A percentile compares a stretch with the other conserved stretches of the same genome.
These are phyloP conservation scores for Malania oleifera DNA, from an alignment of 164 flowering plant genomes.

Conservation along the genomic window DNA sequence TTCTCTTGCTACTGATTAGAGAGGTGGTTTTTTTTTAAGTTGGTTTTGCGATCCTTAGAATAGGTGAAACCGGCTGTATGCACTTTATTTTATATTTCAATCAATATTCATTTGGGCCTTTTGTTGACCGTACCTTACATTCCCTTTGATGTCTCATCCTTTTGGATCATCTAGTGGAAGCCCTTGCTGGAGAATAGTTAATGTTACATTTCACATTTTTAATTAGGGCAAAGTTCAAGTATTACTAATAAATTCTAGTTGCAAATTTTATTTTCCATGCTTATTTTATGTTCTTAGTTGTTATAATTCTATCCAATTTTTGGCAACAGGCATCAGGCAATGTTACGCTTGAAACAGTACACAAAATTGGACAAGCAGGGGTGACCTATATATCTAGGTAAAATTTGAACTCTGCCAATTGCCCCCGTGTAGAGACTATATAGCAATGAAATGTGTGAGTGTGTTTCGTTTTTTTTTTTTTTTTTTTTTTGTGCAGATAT, in stretches of 20 bases:
- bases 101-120: not conserved
- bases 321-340: constrained; percentile 84
- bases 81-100: not conserved
- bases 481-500: too few species aligned
- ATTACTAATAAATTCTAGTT: not conserved
- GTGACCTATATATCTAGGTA: constrained; percentile 94
- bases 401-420: not conserved
- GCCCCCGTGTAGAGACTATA: too few species aligned
- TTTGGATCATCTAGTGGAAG: not conserved
- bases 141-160: too few species aligned
- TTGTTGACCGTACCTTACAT: not conserved
- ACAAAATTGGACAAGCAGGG: constrained; percentile 87
- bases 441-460: too few species aligned
- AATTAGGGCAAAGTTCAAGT: not conserved
- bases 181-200: not conserved
- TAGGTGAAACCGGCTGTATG: not conserved
- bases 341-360: constrained; percentile 82
- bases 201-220: not conserved
- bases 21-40: too few species aligned
- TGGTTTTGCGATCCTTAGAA: not conserved
- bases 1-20: not conserved
- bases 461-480: too few species aligned
- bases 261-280: not conserved
- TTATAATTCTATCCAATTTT: not conserved
- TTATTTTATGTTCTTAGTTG: not conserved